phyloP scores from a whole-genome alignment of 768 basidiomycete genomes.

The Erythrobasidium yunnanense region DNA sequence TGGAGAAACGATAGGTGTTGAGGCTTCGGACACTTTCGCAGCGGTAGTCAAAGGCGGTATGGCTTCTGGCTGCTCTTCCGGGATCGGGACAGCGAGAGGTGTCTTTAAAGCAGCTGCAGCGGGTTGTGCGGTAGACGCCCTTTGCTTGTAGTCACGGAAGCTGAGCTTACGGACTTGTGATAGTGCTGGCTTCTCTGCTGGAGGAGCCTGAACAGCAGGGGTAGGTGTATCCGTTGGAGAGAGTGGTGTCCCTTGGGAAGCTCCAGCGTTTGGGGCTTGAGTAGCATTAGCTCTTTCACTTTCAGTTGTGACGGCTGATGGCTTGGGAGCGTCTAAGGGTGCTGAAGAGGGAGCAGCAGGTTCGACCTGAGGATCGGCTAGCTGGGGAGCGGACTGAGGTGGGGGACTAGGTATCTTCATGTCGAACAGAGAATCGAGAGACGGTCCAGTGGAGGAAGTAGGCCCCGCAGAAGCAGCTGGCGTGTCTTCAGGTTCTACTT shows the following conservation, averaged over 20 bases:
- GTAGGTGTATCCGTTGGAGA: no score
- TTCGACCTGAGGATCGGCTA: not conserved
- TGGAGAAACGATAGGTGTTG: no score
- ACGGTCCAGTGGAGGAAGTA: not conserved
- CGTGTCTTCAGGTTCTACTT: not conserved
- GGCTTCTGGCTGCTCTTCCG: no score
- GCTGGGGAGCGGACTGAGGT: not conserved
- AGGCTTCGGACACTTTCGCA: no score
- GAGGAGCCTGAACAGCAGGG: no score
- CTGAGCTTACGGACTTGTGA: not conserved
- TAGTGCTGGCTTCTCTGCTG: not conserved
- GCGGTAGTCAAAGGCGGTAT: no score
- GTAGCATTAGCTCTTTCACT: not conserved
- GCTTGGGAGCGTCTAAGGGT: not conserved
- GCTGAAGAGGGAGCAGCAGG: not conserved
- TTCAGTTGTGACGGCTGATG: not conserved
- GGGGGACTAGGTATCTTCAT: not conserved
- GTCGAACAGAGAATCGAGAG: slow-evolving; percentile 2
- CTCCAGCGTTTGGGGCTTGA: no score
- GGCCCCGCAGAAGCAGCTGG: not conserved
- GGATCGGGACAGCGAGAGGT: no score
- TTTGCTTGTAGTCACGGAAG: slow-evolving; percentile 17
- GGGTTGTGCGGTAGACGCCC: not conserved
- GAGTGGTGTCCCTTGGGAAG: no score
- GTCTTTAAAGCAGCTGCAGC: no score